These are phyloP conservation scores for Trifolium fragiferum DNA, from an alignment of 306 rosid species.

Conservation along the genomic window DNA sequence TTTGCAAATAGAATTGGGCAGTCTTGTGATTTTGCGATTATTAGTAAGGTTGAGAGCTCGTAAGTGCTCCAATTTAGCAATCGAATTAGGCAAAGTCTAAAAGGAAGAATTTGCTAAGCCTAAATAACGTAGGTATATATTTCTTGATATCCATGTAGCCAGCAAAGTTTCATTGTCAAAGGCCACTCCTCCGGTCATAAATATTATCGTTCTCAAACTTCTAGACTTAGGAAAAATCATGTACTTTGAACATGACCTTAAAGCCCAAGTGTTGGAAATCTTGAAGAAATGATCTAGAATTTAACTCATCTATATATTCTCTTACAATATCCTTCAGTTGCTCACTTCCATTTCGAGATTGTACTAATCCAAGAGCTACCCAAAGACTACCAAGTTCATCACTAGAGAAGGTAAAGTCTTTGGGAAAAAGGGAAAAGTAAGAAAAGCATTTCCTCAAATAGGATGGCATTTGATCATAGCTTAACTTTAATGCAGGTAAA, in stretches of 20 bases:
- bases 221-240: neutral
- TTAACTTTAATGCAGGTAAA: neutral
- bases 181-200: too few species aligned
- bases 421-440: neutral
- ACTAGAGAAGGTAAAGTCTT: neutral
- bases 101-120: too few species aligned
- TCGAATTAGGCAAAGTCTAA: too few species aligned
- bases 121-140: too few species aligned
- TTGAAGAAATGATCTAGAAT: neutral
- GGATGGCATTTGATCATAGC: slow-evolving; percentile 22
- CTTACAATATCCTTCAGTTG: neutral
- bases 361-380: neutral
- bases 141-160: too few species aligned
- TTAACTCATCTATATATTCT: neutral
- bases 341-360: neutral
- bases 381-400: neutral
- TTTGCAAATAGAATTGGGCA: too few species aligned
- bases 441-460: slow-evolving; percentile 15
- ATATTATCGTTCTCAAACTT: too few species aligned
- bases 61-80: too few species aligned
- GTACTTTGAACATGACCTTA: neutral
- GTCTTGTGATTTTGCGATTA: too few species aligned
- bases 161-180: too few species aligned
- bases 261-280: neutral
- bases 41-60: too few species aligned